These are phyloP conservation scores for Populus tomentosa DNA, from an alignment of 441 rosid genomes.

Conservation along the genomic window DNA sequence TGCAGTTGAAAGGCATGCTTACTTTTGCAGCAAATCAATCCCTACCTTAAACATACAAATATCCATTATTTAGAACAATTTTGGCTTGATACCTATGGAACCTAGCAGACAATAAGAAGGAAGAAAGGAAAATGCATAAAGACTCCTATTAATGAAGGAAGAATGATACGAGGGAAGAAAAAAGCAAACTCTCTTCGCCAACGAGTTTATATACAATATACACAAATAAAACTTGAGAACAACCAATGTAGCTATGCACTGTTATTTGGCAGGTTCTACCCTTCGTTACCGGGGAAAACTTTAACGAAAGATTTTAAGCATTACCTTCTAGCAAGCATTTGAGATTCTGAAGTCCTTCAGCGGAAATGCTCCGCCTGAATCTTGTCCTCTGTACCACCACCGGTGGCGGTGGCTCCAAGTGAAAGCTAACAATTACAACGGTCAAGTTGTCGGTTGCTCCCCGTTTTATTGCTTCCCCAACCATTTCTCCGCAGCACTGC, in stretches of 20 bases:
- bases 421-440: constrained; percentile 58
- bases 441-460: constrained; percentile 53
- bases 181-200: background rate
- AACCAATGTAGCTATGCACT: background rate
- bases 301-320: background rate
- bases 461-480: constrained; percentile 55
- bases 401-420: constrained; percentile 48
- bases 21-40: background rate
- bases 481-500: constrained; percentile 52
- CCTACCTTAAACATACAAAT: background rate
- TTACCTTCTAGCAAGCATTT: constrained; percentile 35
- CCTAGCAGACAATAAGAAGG: background rate
- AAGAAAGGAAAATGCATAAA: background rate
- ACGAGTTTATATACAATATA: constrained; percentile 24
- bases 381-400: constrained; percentile 31
- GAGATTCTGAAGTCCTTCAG: constrained; percentile 51
- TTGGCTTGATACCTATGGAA: background rate
- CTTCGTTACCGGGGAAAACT: background rate
- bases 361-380: constrained; percentile 51
- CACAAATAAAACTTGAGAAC: background rate
- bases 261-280: constrained; percentile 14
- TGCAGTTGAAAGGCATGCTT: background rate
- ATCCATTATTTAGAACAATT: background rate
- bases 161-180: background rate
- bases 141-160: background rate